phyloP scores from a whole-genome alignment of 768 basidiomycete species.

The Gloeostereum incarnatum region DNA sequence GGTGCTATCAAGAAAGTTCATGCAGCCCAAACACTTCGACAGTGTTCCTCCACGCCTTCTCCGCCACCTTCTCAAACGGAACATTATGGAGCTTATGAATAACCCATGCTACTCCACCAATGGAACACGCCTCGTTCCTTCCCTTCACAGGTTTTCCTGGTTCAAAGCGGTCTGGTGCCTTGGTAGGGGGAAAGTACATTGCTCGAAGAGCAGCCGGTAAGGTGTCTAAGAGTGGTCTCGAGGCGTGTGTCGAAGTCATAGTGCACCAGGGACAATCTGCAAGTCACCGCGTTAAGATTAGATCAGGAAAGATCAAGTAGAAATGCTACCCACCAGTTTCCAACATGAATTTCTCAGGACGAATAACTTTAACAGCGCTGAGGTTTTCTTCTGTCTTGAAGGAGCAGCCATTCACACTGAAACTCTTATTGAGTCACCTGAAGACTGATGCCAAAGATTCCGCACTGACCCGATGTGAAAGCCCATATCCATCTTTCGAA shows the following conservation, averaged over 20 bases:
- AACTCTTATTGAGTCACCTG: too few relatives aligned
- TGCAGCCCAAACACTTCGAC: conserved; percentile 46
- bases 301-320: neutral
- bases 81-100: conserved; percentile 38
- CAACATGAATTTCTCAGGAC: conserved; percentile 50
- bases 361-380: conserved; percentile 42
- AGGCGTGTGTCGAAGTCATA: conserved; percentile 59
- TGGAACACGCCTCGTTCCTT: conserved; percentile 60
- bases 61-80: conserved; percentile 43
- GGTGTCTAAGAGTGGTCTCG: conserved; percentile 35
- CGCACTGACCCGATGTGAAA: conserved; percentile 48
- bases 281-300: neutral
- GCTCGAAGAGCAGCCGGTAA: conserved; percentile 36
- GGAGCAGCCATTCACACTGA: conserved; percentile 66
- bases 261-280: conserved; percentile 69
- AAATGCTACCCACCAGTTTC: conserved; percentile 51
- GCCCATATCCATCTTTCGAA: conserved; percentile 58
- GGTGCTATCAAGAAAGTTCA: too few relatives aligned
- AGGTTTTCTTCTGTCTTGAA: conserved; percentile 67
- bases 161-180: conserved; percentile 49
- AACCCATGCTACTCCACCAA: conserved; percentile 69
- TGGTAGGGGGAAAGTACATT: conserved; percentile 41
- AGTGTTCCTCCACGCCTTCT: conserved; percentile 57
- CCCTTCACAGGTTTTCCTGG: conserved; percentile 61
- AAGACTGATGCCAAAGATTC: too few relatives aligned